Base-by-base conservation (phyloP, 805 yeast species). In the Diddensiella caesifluorescens region DNA sequence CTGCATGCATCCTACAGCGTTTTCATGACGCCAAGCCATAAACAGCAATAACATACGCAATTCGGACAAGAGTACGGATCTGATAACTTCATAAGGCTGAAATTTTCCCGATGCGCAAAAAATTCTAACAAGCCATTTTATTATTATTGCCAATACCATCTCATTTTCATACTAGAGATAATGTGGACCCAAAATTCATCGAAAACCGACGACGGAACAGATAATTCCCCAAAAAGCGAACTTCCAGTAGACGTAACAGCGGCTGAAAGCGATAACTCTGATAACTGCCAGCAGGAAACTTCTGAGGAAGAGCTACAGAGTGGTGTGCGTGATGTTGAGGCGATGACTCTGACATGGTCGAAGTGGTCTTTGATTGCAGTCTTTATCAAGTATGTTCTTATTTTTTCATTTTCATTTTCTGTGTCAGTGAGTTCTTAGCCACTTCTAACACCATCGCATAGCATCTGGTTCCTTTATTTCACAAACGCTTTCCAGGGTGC, bases 401-500 rank as follows among this genome's bases (percentile, higher is more conserved):
- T 9, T 9, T 23, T 23, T 29, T 7, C 15, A 7, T 13, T 29
- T n/a, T n/a, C n/a, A n/a, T n/a, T n/a, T n/a, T n/a, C n/a, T n/a
- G n/a, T n/a, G n/a, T n/a, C n/a, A n/a, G n/a, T n/a, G n/a, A n/a
- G n/a, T n/a, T n/a, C n/a, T n/a, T n/a, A n/a, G n/a, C n/a, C n/a
- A n/a, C n/a, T 29, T 29, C 32, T 29, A 29, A 29, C 32, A 13
- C 7, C 12, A 13, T n/a, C n/a, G n/a, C 32, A 7, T 13, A 29
- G 32, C 20, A 34, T 34, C 15, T 34, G 38, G 38, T 19, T 61
- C 20, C 54, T 59, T 32, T 63, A 49, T 50, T 63, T 62, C 51
- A 53, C 61, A 56, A 49, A 60, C 28, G 61, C 65, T n/a, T 40
- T 62, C 16, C 66, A 60, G 34, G 48, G 53, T 22, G 33, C 59